These are phyloP conservation scores for Wallacemonas sp. DNA, from an alignment of 208 protist species.

Conservation along the genomic window DNA sequence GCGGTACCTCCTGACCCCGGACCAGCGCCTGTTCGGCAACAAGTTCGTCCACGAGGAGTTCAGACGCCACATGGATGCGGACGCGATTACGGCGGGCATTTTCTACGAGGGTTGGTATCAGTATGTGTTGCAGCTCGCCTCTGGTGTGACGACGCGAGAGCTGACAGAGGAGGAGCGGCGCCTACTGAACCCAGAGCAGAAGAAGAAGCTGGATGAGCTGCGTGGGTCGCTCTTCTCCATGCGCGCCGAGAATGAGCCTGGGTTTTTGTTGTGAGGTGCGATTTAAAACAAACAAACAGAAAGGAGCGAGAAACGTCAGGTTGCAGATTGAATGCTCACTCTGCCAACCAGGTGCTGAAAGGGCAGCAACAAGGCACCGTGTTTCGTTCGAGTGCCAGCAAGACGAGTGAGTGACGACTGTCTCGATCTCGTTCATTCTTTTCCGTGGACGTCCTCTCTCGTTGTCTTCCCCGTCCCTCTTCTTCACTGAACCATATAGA, in stretches of 20 bases:
- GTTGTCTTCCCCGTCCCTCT: too few relatives aligned
- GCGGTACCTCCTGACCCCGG: conserved; percentile 55
- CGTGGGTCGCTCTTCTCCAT: conserved; percentile 42
- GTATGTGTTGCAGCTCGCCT: conserved; percentile 80
- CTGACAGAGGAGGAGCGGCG: conserved; percentile 74
- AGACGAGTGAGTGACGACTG: too few relatives aligned
- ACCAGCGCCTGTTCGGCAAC: conserved; percentile 86
- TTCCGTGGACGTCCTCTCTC: too few relatives aligned
- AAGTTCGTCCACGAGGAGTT: conserved; percentile 86
- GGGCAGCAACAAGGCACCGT: too few relatives aligned
- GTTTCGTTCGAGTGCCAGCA: too few relatives aligned
- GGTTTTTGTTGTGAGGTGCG: conserved; percentile 35
- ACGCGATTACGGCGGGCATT: conserved; percentile 50
- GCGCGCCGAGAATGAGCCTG: conserved; percentile 26
- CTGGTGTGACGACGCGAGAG: conserved; percentile 66
- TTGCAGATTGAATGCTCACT: too few relatives aligned
- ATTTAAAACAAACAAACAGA: not conserved
- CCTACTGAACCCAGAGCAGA: conserved; percentile 77
- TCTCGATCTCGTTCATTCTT: too few relatives aligned
- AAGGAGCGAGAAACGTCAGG: not conserved
- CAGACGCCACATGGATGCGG: conserved; percentile 66
- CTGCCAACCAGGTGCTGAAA: too few relatives aligned
- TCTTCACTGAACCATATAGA: too few relatives aligned
- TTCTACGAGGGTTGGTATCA: conserved; percentile 90
- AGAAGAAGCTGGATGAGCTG: conserved; percentile 68